Evolutionary conservation across 1,284 basidiomycete species (phyloP), one percentile per base, ranked within the genome.

Genomic region (Cutaneotrichosporon daszewskae): DNA sequence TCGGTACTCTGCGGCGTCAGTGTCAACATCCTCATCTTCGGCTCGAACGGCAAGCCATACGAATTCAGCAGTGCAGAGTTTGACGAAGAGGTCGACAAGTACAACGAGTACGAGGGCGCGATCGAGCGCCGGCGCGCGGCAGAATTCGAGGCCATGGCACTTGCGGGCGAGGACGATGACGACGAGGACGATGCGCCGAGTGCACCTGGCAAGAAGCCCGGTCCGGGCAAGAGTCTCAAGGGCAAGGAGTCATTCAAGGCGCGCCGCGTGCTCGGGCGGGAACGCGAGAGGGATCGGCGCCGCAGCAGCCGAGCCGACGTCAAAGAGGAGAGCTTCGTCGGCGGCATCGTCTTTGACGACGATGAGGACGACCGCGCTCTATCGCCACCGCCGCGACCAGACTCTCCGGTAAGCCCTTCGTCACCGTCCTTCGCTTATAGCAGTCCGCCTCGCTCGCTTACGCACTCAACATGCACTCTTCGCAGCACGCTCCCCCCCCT

Each of bases 21-120:
- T 40, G 68, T 72, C 13, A 67, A 64, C n/a, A 61, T 72, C 36
- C 43, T 72, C 41, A 69, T 72, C 57, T 72, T 72, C 45, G 57
- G 58, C 17, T 49, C 57, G 17, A 53, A 51, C 34, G 68, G 68
- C 25, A 72, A 71, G 47, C 58, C 67, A 3, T 72, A 63, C 55
- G 68, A 72, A 49, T 72, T 72, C 36, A 64, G 59, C 5, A 64
- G 59, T 11, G 53, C 55, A 18, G 65, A 68, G 20, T 55, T 72
- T 38, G 68, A 72, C 43, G 31, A 32, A 14, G 62, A 69, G 49
- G 54, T 72, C 29, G 66, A 71, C 34, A 51, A 64, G 23, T 72
- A 71, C 53, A 57, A 63, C 44, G 65, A 71, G 55, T 72, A 72
- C 43, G 64, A 70, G 42, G 69, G 69, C 13, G 56, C 62, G 40